phyloP scores from a whole-genome alignment of 2,329 filamentous ascomycete species.

The Escovopsis weberi region DNA sequence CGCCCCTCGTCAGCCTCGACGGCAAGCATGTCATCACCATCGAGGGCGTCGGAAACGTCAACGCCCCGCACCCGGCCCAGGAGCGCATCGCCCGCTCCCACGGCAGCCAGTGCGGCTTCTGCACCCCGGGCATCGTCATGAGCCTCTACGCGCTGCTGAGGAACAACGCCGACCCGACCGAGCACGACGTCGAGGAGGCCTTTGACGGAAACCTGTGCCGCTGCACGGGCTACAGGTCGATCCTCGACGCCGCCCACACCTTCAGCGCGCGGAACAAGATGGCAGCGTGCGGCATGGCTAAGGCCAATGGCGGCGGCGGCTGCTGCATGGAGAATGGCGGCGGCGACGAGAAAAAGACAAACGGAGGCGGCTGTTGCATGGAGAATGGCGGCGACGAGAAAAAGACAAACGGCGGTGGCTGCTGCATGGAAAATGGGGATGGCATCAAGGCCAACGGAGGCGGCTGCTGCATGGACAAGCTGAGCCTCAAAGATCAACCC shows the following conservation, averaged over 20 bases:
- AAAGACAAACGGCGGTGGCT: conserved; percentile 36
- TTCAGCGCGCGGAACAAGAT: conserved; percentile 46
- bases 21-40: conserved; percentile 98
- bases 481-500: conserved; percentile 32
- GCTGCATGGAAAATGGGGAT: conserved; percentile 53
- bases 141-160: conserved; percentile 85
- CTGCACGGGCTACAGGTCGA: conserved; percentile 89
- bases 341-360: conserved; percentile 6
- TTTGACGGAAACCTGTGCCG: conserved; percentile 95
- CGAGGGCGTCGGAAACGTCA: conserved; percentile 83
- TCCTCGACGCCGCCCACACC: conserved; percentile 83
- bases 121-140: conserved; percentile 96
- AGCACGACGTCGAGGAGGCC: conserved; percentile 82
- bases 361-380: conserved; percentile 55
- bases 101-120: conserved; percentile 89
- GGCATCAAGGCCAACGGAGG: conserved; percentile 1
- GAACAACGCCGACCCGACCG: conserved; percentile 63
- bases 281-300: conserved; percentile 32
- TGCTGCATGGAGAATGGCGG: conserved; percentile 56
- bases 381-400: conserved; percentile 41
- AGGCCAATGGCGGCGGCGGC: conserved; percentile 30
- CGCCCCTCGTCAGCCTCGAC: conserved; percentile 82
- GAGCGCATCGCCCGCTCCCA: conserved; percentile 84
- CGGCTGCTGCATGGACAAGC: conserved; percentile 56
- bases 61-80: conserved; percentile 76